A percentile compares a stretch with the other conserved stretches of the same genome.
These are phyloP conservation scores for Drechslera avenae DNA, from an alignment of 2,329 filamentous ascomycete species.

Conservation along the genomic window DNA sequence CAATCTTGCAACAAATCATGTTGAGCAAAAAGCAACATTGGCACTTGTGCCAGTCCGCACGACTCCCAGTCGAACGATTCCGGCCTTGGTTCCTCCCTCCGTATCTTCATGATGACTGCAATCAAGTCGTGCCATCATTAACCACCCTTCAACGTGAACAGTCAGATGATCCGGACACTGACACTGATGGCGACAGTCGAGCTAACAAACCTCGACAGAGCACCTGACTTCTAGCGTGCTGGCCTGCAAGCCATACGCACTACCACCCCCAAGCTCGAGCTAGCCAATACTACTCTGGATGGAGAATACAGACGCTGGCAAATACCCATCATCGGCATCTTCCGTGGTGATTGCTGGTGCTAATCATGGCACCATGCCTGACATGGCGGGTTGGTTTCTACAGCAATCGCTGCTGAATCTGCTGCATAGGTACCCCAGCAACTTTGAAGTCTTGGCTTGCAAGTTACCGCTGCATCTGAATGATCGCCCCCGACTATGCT, in stretches of 20 bases:
- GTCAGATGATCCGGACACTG: constrained; percentile 16
- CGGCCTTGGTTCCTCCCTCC: no score
- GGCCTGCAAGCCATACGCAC: no score
- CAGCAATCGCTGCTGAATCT: constrained; percentile 54
- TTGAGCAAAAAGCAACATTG: no score
- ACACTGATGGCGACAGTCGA: no score
- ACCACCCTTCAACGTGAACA: constrained; percentile 19
- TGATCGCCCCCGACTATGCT: constrained; percentile 3
- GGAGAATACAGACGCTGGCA: constrained; percentile 28
- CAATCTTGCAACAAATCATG: no score
- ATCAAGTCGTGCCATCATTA: not conserved
- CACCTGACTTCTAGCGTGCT: no score
- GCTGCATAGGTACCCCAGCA: constrained; percentile 52
- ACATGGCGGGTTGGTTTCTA: constrained; percentile 58
- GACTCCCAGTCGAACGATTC: no score
- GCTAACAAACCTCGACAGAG: no score
- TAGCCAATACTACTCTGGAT: constrained; percentile 37
- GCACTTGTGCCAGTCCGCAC: no score
- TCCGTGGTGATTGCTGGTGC: constrained; percentile 59
- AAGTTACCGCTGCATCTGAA: constrained; percentile 14
- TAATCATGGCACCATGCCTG: constrained; percentile 53
- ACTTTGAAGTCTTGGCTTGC: constrained; percentile 53
- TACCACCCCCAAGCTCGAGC: constrained; percentile 1
- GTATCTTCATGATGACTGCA: no score
- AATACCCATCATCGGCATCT: constrained; percentile 44